phyloP scores from a whole-genome alignment of 345 rosid species.

The Citrus medica region DNA sequence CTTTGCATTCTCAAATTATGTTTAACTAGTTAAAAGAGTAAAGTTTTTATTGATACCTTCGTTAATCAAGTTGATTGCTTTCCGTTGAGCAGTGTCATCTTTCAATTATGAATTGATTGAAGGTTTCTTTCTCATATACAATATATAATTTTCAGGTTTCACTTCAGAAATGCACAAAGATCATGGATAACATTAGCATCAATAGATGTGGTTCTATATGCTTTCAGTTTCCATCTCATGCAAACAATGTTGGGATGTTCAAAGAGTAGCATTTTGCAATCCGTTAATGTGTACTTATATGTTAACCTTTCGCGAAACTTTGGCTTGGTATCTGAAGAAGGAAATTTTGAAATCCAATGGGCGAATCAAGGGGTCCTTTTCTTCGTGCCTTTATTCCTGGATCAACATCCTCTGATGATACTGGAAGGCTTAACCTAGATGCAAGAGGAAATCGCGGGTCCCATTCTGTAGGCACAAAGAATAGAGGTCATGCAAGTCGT shows the following conservation, averaged over 20 bases:
- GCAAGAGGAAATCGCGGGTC: conserved; percentile 40
- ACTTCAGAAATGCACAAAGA: conserved; percentile 17
- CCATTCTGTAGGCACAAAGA: conserved; percentile 53
- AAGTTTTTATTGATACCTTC: not conserved
- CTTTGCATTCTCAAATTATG: not conserved
- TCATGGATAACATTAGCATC: conserved; percentile 6
- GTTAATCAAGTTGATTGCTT: not conserved
- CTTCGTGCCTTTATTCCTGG: conserved; percentile 29
- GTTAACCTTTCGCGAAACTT: conserved; percentile 15
- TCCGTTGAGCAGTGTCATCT: not conserved
- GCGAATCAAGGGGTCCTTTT: conserved; percentile 35
- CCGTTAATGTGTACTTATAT: conserved; percentile 21
- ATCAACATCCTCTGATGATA: conserved; percentile 27
- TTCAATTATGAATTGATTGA: not conserved
- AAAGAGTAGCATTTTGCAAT: not conserved
- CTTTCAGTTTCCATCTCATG: conserved; percentile 2
- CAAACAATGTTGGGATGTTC: conserved; percentile 11
- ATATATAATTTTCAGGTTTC: conserved; percentile 13
- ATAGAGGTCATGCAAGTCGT: conserved; percentile 86
- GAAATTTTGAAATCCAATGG: conserved; percentile 39
- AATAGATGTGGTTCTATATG: conserved; percentile 4
- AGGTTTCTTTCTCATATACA: not conserved
- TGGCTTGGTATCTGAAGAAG: conserved; percentile 19
- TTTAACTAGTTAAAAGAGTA: not conserved
- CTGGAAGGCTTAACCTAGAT: conserved; percentile 38